A percentile compares a stretch with the other conserved stretches of the same genome.
phyloP scores from a whole-genome alignment of 2,329 filamentous ascomycete species.

The Davidsoniella neocaledoniae region DNA sequence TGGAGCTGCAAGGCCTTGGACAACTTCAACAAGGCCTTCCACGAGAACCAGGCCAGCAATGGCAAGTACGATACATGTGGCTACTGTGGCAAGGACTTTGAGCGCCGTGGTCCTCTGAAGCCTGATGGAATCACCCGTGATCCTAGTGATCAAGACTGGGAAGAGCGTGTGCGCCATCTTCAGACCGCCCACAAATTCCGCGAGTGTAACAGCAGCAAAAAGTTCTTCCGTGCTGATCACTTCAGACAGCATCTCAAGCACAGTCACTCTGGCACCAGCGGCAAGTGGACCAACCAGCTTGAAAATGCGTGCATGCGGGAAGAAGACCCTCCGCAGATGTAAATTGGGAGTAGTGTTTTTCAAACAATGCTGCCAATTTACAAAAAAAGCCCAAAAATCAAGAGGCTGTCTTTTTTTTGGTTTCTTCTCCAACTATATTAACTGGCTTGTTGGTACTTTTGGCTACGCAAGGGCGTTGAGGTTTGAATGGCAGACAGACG shows the following conservation, averaged over 20 bases:
- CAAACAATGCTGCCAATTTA: too few species aligned
- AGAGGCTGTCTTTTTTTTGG: too few species aligned
- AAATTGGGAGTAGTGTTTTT: neutral
- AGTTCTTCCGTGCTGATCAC: slow-evolving; percentile 93
- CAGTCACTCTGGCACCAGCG: slow-evolving; percentile 86
- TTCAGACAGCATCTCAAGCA: slow-evolving; percentile 98
- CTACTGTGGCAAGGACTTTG: slow-evolving; percentile 88
- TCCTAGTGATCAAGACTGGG: slow-evolving; percentile 73
- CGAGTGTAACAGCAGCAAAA: slow-evolving; percentile 96
- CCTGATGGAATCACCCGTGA: slow-evolving; percentile 23
- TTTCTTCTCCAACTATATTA: too few species aligned
- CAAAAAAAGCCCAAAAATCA: too few species aligned
- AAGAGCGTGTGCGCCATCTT: slow-evolving; percentile 68
- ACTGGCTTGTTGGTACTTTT: too few species aligned
- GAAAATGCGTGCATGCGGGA: slow-evolving; percentile 94
- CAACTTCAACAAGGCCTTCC: slow-evolving; percentile 66
- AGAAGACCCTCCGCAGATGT: slow-evolving; percentile 42
- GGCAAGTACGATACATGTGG: slow-evolving; percentile 69
- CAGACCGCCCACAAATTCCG: slow-evolving; percentile 90
- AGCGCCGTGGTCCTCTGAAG: slow-evolving; percentile 22
- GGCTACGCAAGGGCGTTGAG: too few species aligned
- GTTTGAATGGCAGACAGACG: too few species aligned
- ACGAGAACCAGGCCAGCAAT: slow-evolving; percentile 53
- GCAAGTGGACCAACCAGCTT: slow-evolving; percentile 97
- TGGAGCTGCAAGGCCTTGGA: slow-evolving; percentile 90